Base-by-base conservation (phyloP, 805 yeast genomes). In the Candida ipomoeae region DNA sequence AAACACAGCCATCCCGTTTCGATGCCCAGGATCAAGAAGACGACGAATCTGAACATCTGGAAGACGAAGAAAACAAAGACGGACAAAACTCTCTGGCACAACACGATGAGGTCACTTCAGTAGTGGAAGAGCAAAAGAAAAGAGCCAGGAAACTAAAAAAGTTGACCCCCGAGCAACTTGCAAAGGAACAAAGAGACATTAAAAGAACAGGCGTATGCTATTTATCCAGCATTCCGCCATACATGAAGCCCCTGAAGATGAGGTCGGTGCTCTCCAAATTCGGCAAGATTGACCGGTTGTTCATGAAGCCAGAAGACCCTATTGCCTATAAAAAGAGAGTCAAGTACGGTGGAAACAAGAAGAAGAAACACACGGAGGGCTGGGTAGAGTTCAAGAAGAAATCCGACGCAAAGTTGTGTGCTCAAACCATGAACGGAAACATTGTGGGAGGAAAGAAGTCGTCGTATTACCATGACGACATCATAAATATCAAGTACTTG, bases 321-420 rank as follows among this genome's bases (percentile, higher is more conserved):
- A 72, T 78, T 29, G 76, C 76, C 7, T 76, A 89, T 60, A 81
- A 80, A 46, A 75, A 78, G 45, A 74, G 99, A 59, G 82, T 88
- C 18, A 87, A 85, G 61, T 79, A 81, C 55, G 98, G 98, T 13
- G 98, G 99, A 20, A 94, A 92, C 67, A 90, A 89, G 66, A 91
- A 91, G 68, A 78, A 79, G 63, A 85, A 80, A 70, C 94, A 81
- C 63, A 88, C 86, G 29, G 99, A 92, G 73, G 99, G 99, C 13
- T 94, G 99, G 99, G 94, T 87, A 6, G 99, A 94, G 69, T 94
- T 88, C 67, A 71, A 78, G 23, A 81, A 82, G 61, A 94, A 94
- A 64, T 80, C 79, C 58, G 88, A 89, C 60, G 99, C 98, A 1
- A 92, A 92, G 64, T 67, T 89, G 34, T 90, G 96, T 53, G 96